phyloP scores from a whole-genome alignment of 306 rosid genomes.

The Cicer yamashitae region DNA sequence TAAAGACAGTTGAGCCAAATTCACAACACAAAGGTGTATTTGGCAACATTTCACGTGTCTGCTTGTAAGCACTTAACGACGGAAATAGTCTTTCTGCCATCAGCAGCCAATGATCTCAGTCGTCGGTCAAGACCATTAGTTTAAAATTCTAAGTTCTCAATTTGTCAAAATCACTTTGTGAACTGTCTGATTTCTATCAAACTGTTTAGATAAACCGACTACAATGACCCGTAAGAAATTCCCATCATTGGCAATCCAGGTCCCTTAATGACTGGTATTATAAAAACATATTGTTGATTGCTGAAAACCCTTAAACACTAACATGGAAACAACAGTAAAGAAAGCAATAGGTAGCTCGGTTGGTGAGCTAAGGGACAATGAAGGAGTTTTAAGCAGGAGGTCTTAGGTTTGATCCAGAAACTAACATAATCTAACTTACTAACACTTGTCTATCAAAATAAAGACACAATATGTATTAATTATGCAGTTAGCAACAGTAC shows the following conservation, averaged over 20 bases:
- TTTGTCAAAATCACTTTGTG: background rate
- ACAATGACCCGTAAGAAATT: background rate
- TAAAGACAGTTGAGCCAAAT: constrained; percentile 14
- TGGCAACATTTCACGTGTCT: constrained; percentile 10
- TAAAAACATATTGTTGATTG: constrained; percentile 6
- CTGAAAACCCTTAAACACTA: background rate
- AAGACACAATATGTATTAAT: background rate
- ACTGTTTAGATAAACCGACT: background rate
- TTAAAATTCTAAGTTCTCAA: background rate
- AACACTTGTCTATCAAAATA: too few relatives aligned
- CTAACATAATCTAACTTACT: too few relatives aligned
- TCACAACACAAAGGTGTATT: background rate
- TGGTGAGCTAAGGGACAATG: too few relatives aligned
- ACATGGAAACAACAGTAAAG: constrained; percentile 16
- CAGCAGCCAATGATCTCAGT: background rate
- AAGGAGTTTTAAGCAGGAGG: too few relatives aligned
- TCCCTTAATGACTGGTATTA: background rate
- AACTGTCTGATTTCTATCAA: background rate
- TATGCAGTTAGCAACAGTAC: constrained; percentile 39
- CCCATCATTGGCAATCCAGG: background rate
- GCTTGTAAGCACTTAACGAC: constrained; percentile 16
- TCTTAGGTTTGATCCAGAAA: too few relatives aligned
- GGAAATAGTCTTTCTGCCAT: background rate
- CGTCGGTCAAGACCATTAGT: background rate
- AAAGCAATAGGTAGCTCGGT: background rate